Conservation (phyloP, 148 eudicot genomes). For the Heliosperma pusillum region DNA sequence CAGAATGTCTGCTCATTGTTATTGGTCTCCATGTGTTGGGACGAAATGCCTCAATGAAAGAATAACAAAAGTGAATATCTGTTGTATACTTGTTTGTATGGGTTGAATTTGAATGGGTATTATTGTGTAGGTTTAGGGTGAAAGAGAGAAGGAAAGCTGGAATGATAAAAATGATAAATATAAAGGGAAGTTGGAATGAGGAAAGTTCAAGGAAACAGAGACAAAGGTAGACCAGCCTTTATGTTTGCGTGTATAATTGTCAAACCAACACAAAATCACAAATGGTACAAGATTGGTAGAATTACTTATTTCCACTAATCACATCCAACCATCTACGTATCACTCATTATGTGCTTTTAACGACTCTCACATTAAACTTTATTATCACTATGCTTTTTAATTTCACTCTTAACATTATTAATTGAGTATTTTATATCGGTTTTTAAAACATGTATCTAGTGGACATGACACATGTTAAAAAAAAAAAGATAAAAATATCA, state of each 20-base stretch:
- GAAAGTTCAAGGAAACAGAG: constrained; percentile 55
- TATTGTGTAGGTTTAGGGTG: not conserved
- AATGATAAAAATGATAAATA: not conserved
- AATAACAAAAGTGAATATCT: not conserved
- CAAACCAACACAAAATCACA: constrained; percentile 30
- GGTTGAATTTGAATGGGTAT: not conserved
- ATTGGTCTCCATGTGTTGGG: constrained; percentile 42
- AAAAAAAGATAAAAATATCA: too few relatives aligned
- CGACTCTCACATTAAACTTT: too few relatives aligned
- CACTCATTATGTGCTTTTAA: too few relatives aligned
- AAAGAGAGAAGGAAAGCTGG: not conserved
- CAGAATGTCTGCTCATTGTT: constrained; percentile 69
- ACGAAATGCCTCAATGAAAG: constrained; percentile 27
- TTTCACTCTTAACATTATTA: too few relatives aligned
- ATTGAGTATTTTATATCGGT: too few relatives aligned
- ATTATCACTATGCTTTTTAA: too few relatives aligned
- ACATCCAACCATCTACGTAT: not conserved
- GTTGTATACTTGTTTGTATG: not conserved
- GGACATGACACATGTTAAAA: too few relatives aligned
- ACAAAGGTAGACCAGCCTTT: not conserved
- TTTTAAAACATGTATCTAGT: too few relatives aligned
- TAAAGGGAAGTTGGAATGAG: constrained; percentile 10
- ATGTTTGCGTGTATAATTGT: constrained; percentile 67
- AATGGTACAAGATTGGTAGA: not conserved
- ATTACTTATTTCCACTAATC: not conserved